These are phyloP conservation scores for Entonaema liquescens DNA, from an alignment of 495 filamentous ascomycete genomes.

Conservation along the genomic window DNA sequence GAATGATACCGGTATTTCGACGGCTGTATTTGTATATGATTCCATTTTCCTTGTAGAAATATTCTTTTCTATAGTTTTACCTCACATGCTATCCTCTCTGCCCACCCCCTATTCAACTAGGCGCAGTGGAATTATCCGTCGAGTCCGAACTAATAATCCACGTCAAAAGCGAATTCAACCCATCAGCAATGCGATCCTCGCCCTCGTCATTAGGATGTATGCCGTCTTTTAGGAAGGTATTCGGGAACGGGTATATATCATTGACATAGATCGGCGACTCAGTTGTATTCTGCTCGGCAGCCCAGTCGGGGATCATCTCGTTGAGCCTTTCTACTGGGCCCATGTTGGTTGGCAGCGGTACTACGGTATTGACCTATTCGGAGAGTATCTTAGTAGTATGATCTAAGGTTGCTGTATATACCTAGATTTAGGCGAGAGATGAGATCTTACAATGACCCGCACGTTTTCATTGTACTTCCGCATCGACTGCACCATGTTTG, in stretches of 20 bases:
- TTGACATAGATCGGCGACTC: slow-evolving; percentile 52
- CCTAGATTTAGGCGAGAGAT: too few species aligned
- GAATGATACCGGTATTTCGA: neutral
- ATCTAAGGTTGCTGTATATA: too few species aligned
- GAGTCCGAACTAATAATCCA: slow-evolving; percentile 32
- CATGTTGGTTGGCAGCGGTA: slow-evolving; percentile 43
- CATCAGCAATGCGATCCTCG: slow-evolving; percentile 46
- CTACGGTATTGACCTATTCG: slow-evolving; percentile 46
- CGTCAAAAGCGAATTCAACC: slow-evolving; percentile 45
- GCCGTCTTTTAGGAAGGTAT: slow-evolving; percentile 46
- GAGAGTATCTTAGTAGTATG: neutral
- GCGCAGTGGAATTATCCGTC: slow-evolving; percentile 1
- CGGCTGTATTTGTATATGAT: neutral
- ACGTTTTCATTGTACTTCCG: slow-evolving; percentile 46
- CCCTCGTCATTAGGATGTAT: slow-evolving; percentile 51
- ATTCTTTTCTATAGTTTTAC: neutral
- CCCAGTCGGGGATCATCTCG: slow-evolving; percentile 50
- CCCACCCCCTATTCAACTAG: neutral
- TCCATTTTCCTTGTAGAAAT: neutral
- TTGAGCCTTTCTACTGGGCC: slow-evolving; percentile 45
- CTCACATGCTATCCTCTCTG: neutral
- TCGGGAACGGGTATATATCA: slow-evolving; percentile 50
- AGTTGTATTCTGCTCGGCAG: slow-evolving; percentile 41
- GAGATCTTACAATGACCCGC: slow-evolving; percentile 51
- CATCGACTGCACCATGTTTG: slow-evolving; percentile 50